These are phyloP conservation scores for Sugiyamaella qingdaonensis DNA, from an alignment of 805 yeast species.

Conservation along the genomic window DNA sequence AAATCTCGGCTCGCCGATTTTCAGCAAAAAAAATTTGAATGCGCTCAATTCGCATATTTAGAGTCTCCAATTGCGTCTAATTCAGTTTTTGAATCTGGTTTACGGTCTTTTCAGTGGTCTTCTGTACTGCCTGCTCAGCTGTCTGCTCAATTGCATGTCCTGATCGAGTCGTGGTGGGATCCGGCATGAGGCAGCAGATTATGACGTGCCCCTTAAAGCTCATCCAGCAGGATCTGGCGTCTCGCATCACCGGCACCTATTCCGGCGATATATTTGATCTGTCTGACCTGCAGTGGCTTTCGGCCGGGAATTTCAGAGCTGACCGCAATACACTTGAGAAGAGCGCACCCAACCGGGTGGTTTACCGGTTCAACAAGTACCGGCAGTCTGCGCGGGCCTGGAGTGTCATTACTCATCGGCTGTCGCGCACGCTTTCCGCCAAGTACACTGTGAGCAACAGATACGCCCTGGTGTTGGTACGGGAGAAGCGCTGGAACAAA, in stretches of 20 bases:
- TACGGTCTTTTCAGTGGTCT: neutral
- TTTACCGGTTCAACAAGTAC: neutral
- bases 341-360: neutral
- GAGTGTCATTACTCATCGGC: slow-evolving; percentile 7
- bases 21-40: no score
- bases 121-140: no score
- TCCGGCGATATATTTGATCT: neutral
- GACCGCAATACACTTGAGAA: neutral
- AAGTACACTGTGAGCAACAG: neutral
- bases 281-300: neutral
- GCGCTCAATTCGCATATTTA: no score
- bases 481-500: neutral
- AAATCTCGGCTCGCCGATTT: no score
- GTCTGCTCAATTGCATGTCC: neutral
- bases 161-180: neutral
- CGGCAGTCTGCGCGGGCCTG: slow-evolving; percentile 1
- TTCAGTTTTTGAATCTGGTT: neutral
- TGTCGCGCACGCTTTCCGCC: neutral
- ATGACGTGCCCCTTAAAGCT: slow-evolving; percentile 7
- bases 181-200: neutral
- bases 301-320: neutral
- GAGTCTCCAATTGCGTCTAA: no score
- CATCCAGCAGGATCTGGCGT: slow-evolving; percentile 14
- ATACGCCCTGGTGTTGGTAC: slow-evolving; percentile 2
- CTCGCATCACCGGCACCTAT: slow-evolving; percentile 1